Percentiles rank a stretch among this genome's conserved stretches.
Conservation (phyloP, 1,284 basidiomycete genomes). For the Trametes sp. region DNA sequence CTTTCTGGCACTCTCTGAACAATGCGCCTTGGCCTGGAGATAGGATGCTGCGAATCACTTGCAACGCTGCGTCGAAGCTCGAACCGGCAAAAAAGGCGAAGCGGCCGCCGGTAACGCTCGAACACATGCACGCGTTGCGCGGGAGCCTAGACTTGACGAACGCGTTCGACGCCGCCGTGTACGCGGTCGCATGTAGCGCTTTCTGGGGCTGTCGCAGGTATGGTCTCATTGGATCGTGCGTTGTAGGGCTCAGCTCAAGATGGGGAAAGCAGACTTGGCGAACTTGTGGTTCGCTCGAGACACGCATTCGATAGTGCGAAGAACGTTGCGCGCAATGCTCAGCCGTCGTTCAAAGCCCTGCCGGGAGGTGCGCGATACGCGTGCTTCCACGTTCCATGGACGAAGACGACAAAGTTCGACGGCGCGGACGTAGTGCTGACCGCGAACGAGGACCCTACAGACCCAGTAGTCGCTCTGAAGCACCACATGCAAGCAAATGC, state of each 20-base stretch:
- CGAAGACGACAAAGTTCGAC: conserved; percentile 18
- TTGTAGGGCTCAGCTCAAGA: not conserved
- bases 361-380: conserved; percentile 5
- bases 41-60: not conserved
- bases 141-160: conserved; percentile 5
- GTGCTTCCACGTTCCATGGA: conserved; percentile 21
- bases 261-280: conserved; percentile 19
- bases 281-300: conserved; percentile 15
- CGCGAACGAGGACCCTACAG: conserved; percentile 2
- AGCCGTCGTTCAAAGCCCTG: not conserved
- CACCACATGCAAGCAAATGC: conserved; percentile 18
- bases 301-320: conserved; percentile 7
- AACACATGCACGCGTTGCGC: conserved; percentile 12
- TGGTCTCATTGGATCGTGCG: not conserved
- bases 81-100: conserved; percentile 4
- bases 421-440: conserved; percentile 26
- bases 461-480: conserved; percentile 14
- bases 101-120: conserved; percentile 11
- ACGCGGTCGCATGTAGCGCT: conserved; percentile 18
- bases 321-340: conserved; percentile 6
- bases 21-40: conserved; percentile 1
- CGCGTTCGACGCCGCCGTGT: conserved; percentile 13
- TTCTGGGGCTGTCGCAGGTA: conserved; percentile 4
- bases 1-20: conserved; percentile 13
- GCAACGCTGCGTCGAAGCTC: not conserved